phyloP scores from a whole-genome alignment of 768 basidiomycete genomes.

The Boletus eberwhitei region DNA sequence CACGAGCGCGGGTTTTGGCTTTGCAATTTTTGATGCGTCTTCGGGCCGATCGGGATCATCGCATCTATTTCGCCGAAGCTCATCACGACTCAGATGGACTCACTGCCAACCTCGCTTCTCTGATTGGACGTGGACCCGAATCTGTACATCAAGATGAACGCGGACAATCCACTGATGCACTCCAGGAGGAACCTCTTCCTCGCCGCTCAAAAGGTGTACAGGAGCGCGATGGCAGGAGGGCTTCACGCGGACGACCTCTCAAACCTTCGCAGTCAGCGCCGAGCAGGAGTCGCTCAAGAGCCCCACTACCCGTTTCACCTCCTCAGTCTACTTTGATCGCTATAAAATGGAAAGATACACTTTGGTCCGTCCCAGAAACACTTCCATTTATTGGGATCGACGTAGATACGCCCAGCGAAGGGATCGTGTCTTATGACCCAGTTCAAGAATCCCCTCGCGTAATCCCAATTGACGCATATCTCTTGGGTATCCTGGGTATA shows the following conservation, averaged over 20 bases:
- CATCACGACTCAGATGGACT: constrained; percentile 57
- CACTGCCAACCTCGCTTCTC: constrained; percentile 53
- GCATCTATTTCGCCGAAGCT: constrained; percentile 63
- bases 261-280: constrained; percentile 42
- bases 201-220: constrained; percentile 49
- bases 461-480: constrained; percentile 74
- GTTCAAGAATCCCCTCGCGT: constrained; percentile 41
- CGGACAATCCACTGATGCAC: constrained; percentile 17
- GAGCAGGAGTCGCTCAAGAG: constrained; percentile 65
- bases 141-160: constrained; percentile 29
- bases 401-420: constrained; percentile 63
- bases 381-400: constrained; percentile 55
- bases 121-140: constrained; percentile 53
- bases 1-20: constrained; percentile 62
- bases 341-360: constrained; percentile 40
- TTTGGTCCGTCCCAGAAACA: constrained; percentile 72
- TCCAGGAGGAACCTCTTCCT: constrained; percentile 27
- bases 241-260: constrained; percentile 51
- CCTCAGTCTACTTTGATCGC: constrained; percentile 21
- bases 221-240: constrained; percentile 49
- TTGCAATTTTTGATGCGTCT: constrained; percentile 88
- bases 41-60: constrained; percentile 86
- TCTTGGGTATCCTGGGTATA: constrained; percentile 58
- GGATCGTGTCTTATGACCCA: constrained; percentile 63
- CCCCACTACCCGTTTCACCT: constrained; percentile 33